phyloP scores from a whole-genome alignment of 2,329 filamentous ascomycete species.

The Curvularia hawaiiensis region DNA sequence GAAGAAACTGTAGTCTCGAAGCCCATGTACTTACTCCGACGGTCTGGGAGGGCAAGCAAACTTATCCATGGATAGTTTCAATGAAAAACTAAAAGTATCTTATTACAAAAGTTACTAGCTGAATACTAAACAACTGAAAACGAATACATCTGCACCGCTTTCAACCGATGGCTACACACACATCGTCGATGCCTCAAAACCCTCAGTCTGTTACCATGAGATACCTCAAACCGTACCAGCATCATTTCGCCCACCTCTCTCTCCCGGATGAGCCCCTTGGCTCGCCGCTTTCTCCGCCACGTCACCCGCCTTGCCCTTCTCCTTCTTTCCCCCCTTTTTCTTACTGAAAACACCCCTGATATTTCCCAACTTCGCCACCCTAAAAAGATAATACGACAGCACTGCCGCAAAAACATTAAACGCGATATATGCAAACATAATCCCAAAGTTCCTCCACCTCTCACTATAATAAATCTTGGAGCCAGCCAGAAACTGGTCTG shows the following conservation, averaged over 20 bases:
- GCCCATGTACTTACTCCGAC: not conserved
- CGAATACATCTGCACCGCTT: too few relatives aligned
- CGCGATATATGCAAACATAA: slow-evolving; percentile 69
- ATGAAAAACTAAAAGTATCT: not conserved
- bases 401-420: slow-evolving; percentile 68
- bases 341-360: slow-evolving; percentile 22
- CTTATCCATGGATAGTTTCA: not conserved
- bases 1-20: not conserved
- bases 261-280: slow-evolving; percentile 27
- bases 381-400: slow-evolving; percentile 60
- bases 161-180: not conserved
- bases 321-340: slow-evolving; percentile 27
- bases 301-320: slow-evolving; percentile 21
- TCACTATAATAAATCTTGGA: slow-evolving; percentile 53
- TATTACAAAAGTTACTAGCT: not conserved
- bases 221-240: not conserved
- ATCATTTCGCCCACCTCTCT: slow-evolving; percentile 25
- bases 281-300: slow-evolving; percentile 17
- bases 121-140: not conserved
- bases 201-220: not conserved
- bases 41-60: not conserved
- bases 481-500: slow-evolving; percentile 55
- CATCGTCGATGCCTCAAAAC: not conserved
- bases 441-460: slow-evolving; percentile 70
- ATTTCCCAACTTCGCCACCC: slow-evolving; percentile 34